Conservation (phyloP, 345 rosid genomes). For the Hibiscus syriacus region DNA sequence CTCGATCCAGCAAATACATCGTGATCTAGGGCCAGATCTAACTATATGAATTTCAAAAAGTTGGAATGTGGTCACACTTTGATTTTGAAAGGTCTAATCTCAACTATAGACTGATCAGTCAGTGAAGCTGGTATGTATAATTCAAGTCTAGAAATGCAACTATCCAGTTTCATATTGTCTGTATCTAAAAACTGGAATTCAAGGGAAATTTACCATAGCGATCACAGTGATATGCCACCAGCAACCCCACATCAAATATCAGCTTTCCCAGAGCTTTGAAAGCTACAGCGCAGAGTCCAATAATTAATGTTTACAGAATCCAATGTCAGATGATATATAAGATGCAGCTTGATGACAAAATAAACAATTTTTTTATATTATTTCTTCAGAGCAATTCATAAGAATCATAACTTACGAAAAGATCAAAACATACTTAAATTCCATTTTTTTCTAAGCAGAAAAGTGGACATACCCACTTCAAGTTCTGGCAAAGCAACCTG, state of each 20-base stretch:
- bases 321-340: not conserved
- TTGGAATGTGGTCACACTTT: not conserved
- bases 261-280: conserved; percentile 85
- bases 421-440: not conserved
- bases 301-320: not conserved
- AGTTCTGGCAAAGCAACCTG: conserved; percentile 60
- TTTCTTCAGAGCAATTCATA: not conserved
- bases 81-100: not conserved
- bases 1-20: not conserved
- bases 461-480: conserved; percentile 54
- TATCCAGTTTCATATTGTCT: not conserved
- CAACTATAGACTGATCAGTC: not conserved
- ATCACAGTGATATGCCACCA: conserved; percentile 88
- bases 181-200: not conserved
- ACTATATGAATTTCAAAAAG: not conserved
- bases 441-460: conserved; percentile 6
- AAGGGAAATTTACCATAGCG: conserved; percentile 50
- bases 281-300: conserved; percentile 35
- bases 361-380: not conserved
- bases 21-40: not conserved
- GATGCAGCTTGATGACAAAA: not conserved
- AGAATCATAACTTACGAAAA: not conserved
- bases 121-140: not conserved
- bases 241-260: conserved; percentile 68
- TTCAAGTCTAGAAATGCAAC: conserved; percentile 6